These are phyloP conservation scores for Tubosaeta brunneosetosa DNA, from an alignment of 768 basidiomycete species.

Conservation along the genomic window DNA sequence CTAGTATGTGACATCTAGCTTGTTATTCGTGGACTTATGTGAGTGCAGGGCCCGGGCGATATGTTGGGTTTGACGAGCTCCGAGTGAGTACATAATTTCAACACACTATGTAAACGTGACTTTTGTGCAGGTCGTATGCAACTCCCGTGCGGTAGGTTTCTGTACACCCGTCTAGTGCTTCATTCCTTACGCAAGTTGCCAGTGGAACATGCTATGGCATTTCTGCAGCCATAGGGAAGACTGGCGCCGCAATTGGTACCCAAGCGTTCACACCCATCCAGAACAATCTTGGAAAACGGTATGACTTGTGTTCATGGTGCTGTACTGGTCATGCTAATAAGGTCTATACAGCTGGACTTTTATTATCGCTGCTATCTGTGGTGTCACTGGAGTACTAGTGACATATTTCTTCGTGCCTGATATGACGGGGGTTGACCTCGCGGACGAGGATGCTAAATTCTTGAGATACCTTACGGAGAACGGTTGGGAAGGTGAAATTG, in stretches of 20 bases:
- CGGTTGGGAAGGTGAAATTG: conserved; percentile 63
- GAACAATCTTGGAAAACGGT: conserved; percentile 61
- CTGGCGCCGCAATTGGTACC: conserved; percentile 68
- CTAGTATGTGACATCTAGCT: conserved; percentile 34
- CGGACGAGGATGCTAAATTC: conserved; percentile 61
- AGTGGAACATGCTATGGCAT: conserved; percentile 69
- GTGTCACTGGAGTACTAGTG: conserved; percentile 55
- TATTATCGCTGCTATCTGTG: conserved; percentile 66
- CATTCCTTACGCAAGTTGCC: not conserved
- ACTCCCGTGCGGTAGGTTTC: conserved; percentile 52
- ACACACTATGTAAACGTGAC: not conserved
- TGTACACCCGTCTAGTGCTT: not conserved
- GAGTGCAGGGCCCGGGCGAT: conserved; percentile 59
- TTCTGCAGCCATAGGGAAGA: conserved; percentile 63
- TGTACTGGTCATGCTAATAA: not conserved
- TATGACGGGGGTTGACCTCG: conserved; percentile 62
- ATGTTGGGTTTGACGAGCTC: conserved; percentile 64
- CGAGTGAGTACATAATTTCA: conserved; percentile 42
- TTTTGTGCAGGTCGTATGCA: conserved; percentile 46
- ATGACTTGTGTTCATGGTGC: conserved; percentile 10
- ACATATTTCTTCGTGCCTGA: conserved; percentile 68
- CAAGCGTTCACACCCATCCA: conserved; percentile 70
- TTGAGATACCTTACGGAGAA: conserved; percentile 54
- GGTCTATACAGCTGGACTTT: conserved; percentile 51
- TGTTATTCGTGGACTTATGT: conserved; percentile 7